A percentile compares a stretch with the other conserved stretches of the same genome.
Conservation (phyloP, 2,329 filamentous ascomycete genomes). For the Aureobasidium sp. region DNA sequence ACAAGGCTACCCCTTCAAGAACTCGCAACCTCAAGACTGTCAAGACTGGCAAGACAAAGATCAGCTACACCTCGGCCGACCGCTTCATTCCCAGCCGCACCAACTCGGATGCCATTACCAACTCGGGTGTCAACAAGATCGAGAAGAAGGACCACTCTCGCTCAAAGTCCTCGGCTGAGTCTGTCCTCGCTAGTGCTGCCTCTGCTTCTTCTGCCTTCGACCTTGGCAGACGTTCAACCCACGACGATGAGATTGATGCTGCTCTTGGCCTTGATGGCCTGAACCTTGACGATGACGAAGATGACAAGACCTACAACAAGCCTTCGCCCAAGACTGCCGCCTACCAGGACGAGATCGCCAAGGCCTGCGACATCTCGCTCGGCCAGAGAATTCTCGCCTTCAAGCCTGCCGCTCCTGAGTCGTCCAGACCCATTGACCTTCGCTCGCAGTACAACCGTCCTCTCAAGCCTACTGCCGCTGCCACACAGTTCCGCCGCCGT, state of each 20-base stretch:
- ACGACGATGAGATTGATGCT: slow-evolving; percentile 55
- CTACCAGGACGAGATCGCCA: slow-evolving; percentile 84
- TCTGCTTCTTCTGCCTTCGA: slow-evolving; percentile 51
- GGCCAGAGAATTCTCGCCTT: slow-evolving; percentile 96
- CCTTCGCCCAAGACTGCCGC: slow-evolving; percentile 81
- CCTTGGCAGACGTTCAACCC: slow-evolving; percentile 50
- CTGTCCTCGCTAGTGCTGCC: slow-evolving; percentile 62
- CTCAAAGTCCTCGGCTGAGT: slow-evolving; percentile 64
- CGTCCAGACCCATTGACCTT: slow-evolving; percentile 95
- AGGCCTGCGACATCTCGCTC: slow-evolving; percentile 83
- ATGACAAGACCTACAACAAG: slow-evolving; percentile 58
- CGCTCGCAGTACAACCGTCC: slow-evolving; percentile 97
- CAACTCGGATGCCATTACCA: slow-evolving; percentile 80
- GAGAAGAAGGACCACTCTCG: slow-evolving; percentile 62
- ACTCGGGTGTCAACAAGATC: slow-evolving; percentile 74
- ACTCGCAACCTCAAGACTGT: slow-evolving; percentile 30
- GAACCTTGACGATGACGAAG: slow-evolving; percentile 63
- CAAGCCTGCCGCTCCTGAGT: slow-evolving; percentile 97
- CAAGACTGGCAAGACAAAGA: slow-evolving; percentile 58
- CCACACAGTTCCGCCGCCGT: slow-evolving; percentile 82
- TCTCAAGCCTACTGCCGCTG: slow-evolving; percentile 65
- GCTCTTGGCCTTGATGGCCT: slow-evolving; percentile 69
- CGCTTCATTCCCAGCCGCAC: slow-evolving; percentile 93
- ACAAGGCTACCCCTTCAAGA: slow-evolving; percentile 37
- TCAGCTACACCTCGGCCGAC: slow-evolving; percentile 54